Base-by-base conservation (phyloP, 2,329 filamentous ascomycete species). In the Neoarthrinium moseri region DNA sequence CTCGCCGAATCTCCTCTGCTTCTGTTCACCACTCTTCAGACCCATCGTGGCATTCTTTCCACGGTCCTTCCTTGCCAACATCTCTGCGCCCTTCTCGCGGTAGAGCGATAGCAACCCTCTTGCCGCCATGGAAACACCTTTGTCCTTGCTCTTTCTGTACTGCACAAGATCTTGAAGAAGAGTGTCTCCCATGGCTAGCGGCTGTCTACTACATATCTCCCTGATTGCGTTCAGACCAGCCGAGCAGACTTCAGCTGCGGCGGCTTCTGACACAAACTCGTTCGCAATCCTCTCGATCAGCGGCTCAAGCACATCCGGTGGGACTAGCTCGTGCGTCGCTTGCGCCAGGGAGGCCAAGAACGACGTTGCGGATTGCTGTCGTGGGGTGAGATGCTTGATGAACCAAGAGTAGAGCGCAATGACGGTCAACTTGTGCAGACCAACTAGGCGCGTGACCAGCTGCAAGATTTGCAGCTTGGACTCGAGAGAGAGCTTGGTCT, bases 41-140 rank as follows among this genome's bases (percentile, higher is more conserved):
- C 85, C 85, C 63, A 99, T 91, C 1, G 89, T 83, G 11, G 94
- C 94, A 43, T 91, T 84, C 72, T 95, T 95, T 58, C 94, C 94
- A 57, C 94, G 83, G 63, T 96, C 94, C 60, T 87, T 83, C 75
- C 90, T 95, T 68, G 86, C 87, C 49, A 99, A 73, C 71, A 97
- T 80, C 55, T 95, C 89, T 0, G 94, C 89, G 27, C 87, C 91
- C 12, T 96, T 87, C 61, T 97, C 91, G 56, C 94, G 79, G 72
- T 95, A 99, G 5, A 99, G 75, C 20, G 89, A 90, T 33, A 99
- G 74, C 6, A 99, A 74, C 52, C 94, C 92, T 65, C 94, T 92
- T 12, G 92, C 91, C 6, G 94, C 94, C 94, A 99, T 97, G 81
- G 95, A 91, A n/a, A 94, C 89, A 49, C 92, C 91, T 74, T 97